Conservation (phyloP, 768 basidiomycete species). For the Pholiota microspora region DNA sequence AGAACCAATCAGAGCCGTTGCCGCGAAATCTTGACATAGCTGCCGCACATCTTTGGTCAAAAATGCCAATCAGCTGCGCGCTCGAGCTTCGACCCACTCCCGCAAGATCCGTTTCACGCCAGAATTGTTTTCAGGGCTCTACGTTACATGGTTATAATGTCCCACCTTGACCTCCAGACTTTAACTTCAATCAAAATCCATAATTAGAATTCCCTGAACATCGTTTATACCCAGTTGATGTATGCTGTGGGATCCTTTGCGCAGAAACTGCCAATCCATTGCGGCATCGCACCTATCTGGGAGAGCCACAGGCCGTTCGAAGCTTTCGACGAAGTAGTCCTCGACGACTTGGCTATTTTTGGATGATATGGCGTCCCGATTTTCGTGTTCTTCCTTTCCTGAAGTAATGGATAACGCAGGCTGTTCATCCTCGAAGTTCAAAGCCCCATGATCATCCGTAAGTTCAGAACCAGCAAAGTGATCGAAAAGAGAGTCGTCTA, state of each 20-base stretch:
- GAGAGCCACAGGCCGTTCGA: not conserved
- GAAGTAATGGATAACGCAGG: constrained; percentile 3
- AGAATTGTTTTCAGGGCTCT: no score
- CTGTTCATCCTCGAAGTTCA: constrained; percentile 9
- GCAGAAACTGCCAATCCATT: not conserved
- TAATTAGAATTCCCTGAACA: constrained; percentile 4
- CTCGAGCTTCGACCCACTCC: not conserved
- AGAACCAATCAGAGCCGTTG: constrained; percentile 19
- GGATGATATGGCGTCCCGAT: not conserved
- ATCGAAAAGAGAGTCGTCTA: not conserved
- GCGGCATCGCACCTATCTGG: not conserved
- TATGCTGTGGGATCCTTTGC: not conserved
- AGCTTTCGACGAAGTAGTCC: not conserved
- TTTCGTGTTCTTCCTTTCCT: constrained; percentile 7
- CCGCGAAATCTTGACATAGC: constrained; percentile 7
- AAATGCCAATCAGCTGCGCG: not conserved
- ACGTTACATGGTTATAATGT: no score
- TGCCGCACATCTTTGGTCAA: not conserved
- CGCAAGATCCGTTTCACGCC: constrained; percentile 16
- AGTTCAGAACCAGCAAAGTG: constrained; percentile 6
- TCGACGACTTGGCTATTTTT: constrained; percentile 1
- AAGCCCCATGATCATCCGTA: constrained; percentile 16
- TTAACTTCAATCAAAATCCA: constrained; percentile 12
- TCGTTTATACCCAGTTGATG: not conserved
- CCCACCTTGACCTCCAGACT: no score